These are phyloP conservation scores for Rubus parviflorus DNA, from an alignment of 306 rosid genomes.

Conservation along the genomic window DNA sequence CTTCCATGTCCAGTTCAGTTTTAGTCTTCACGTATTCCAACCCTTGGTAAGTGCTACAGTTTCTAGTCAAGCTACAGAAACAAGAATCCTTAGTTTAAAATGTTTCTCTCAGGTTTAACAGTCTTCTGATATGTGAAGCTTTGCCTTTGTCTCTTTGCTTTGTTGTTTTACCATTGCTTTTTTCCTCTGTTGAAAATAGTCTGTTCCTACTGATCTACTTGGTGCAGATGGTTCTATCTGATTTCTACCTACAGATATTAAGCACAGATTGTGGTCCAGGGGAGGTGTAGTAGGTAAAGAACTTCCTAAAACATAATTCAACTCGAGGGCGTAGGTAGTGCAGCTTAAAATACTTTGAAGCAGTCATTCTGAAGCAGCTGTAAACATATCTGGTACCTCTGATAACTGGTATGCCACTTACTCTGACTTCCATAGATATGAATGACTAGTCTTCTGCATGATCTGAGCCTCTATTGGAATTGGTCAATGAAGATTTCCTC, in stretches of 20 bases:
- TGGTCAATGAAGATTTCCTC: not conserved
- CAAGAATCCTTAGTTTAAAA: not conserved
- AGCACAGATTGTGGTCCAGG: conserved; percentile 4
- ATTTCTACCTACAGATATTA: not conserved
- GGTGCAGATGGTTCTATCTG: not conserved
- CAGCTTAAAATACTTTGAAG: conserved; percentile 3
- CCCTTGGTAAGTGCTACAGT: not conserved
- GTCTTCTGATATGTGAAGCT: not conserved
- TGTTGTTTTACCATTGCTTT: not conserved
- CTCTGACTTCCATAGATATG: not conserved
- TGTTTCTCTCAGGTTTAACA: not conserved
- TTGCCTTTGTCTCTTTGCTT: not conserved
- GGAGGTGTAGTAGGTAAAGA: not conserved
- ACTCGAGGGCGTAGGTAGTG: not conserved
- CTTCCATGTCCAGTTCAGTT: not conserved
- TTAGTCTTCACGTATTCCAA: not conserved
- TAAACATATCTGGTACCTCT: not conserved
- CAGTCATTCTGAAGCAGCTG: conserved; percentile 9
- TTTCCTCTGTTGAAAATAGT: not conserved
- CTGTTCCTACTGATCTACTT: not conserved
- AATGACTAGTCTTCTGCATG: conserved; percentile 4
- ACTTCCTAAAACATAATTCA: not conserved
- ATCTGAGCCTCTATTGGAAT: not conserved
- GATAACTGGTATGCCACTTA: conserved; percentile 4
- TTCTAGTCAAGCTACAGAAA: conserved; percentile 8